A percentile compares a stretch with the other conserved stretches of the same genome.
Conservation (phyloP, 805 yeast species). For the Nakazawaea sp. region DNA sequence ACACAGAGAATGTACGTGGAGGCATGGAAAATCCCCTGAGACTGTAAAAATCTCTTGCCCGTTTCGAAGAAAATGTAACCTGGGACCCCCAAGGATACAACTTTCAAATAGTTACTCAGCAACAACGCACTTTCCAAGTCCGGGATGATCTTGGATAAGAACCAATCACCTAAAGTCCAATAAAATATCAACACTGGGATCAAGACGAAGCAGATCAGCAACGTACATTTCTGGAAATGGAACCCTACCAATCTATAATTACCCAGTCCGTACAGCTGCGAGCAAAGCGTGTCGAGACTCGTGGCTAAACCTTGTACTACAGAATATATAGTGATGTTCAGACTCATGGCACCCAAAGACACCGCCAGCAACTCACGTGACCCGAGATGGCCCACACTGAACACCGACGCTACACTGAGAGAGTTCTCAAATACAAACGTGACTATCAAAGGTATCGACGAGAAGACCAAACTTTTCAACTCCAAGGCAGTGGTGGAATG, state of each 20-base stretch:
- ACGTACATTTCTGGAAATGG: conserved; percentile 43
- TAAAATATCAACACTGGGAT: conserved; percentile 32
- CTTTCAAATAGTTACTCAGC: conserved; percentile 40
- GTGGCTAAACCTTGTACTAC: conserved; percentile 54
- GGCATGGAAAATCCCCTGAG: conserved; percentile 52
- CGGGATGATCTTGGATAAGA: conserved; percentile 36
- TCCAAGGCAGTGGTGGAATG: conserved; percentile 13
- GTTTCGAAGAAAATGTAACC: conserved; percentile 51
- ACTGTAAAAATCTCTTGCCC: conserved; percentile 48
- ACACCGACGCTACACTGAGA: conserved; percentile 45
- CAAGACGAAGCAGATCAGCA: conserved; percentile 34
- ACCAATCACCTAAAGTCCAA: conserved; percentile 35
- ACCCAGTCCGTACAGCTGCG: conserved; percentile 54
- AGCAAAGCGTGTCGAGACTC: conserved; percentile 50
- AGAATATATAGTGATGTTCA: conserved; percentile 49
- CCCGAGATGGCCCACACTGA: conserved; percentile 55
- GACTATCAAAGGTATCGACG: conserved; percentile 43
- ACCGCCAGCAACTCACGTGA: conserved; percentile 53
- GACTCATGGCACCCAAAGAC: conserved; percentile 49
- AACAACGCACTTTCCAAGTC: conserved; percentile 39
- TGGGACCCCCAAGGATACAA: conserved; percentile 46
- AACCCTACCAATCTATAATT: conserved; percentile 43
- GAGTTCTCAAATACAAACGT: conserved; percentile 52
- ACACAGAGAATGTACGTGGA: conserved; percentile 45
- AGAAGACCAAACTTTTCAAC: conserved; percentile 19